Evolutionary conservation across 2,329 filamentous ascomycete species (phyloP).

Genomic region (Exophiala spinifera): DNA sequence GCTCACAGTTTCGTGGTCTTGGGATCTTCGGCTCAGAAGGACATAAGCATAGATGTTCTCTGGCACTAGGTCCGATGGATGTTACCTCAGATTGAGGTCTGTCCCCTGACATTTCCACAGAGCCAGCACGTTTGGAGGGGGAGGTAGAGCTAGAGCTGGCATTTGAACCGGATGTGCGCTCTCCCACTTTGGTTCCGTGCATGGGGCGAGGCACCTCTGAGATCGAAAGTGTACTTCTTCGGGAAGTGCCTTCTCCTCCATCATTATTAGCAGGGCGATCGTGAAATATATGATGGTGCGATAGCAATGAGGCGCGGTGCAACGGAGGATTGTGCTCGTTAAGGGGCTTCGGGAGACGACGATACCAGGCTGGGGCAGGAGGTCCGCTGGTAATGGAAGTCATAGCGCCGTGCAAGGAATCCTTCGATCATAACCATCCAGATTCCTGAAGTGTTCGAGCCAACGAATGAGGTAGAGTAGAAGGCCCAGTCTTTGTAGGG

Average conservation of each 20-base stretch:
- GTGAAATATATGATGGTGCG: constrained; percentile 29
- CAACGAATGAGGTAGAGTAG: constrained; percentile 18
- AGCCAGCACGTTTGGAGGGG: constrained; percentile 7
- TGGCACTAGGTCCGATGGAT: constrained; percentile 2
- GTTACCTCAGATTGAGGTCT: constrained; percentile 1
- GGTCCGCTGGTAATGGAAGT: constrained; percentile 25
- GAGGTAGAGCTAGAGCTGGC: constrained; percentile 5
- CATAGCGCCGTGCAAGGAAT: constrained; percentile 32
- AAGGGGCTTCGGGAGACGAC: constrained; percentile 47
- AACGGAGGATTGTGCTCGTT: constrained; percentile 34
- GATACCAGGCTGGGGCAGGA: constrained; percentile 43
- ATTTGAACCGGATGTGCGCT: not conserved
- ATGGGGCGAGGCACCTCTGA: constrained; percentile 4
- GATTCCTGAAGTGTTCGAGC: constrained; percentile 16
- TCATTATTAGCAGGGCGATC: constrained; percentile 11
- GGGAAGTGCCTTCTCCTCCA: constrained; percentile 11
- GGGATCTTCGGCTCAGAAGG: constrained; percentile 70
- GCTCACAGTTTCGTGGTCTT: constrained; percentile 66
- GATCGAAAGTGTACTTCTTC: constrained; percentile 21
- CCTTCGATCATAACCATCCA: constrained; percentile 22
- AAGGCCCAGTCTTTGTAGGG: constrained; percentile 19
- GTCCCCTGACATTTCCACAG: constrained; percentile 10
- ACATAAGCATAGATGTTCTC: constrained; percentile 59
- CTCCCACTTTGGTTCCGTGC: constrained; percentile 5
- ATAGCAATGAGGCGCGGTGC: constrained; percentile 26